Evolutionary conservation across 306 rosid species (phyloP), one percentile per base, ranked within the genome.

Genomic region (Pachyrhizus erosus): DNA sequence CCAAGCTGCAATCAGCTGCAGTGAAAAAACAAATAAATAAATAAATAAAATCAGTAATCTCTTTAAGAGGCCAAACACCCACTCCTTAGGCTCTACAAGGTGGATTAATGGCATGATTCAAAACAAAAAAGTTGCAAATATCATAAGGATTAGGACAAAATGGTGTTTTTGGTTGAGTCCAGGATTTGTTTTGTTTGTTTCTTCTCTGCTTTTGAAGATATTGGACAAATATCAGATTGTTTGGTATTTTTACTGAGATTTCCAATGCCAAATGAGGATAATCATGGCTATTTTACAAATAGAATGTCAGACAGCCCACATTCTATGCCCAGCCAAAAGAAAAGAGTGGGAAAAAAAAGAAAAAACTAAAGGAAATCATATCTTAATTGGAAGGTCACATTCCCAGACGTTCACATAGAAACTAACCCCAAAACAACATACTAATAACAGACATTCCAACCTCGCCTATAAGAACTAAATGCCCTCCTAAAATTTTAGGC

Each of bases 381-480:
- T 81, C 37, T 75, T 67, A 40, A 51, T 76, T 61, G 74, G 82
- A 60, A 37, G 48, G 29, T 37, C n/a, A 48, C 20, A 49, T 75
- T 49, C 57, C 57, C 73, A 66, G 45, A 52, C 37, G 2, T 27
- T 64, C 57, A 80, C 40, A 13, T 18, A 39, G 76, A 85, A 76
- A 62, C 3, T 64, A 46, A 15, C 42, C 75, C 80, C 49, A 75
- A 75, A 65, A 62, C 69, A 81, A 64, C 17, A 72, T 31, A 48
- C 46, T 2, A 26, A 68, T 31, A 77, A 21, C 51, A 77, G 29
- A 62, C 42, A 68, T 31, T 82, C 77, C 77, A 74, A 51, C 33
- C 65, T 17, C 9, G 13, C 60, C 49, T 7, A 27, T 72, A 42
- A 65, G 76, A 67, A 72, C 14, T 72, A 14, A 42, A n/a, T 14